Base-by-base conservation (phyloP, 23 red algal species). In the Gracilaria gracilis region DNA sequence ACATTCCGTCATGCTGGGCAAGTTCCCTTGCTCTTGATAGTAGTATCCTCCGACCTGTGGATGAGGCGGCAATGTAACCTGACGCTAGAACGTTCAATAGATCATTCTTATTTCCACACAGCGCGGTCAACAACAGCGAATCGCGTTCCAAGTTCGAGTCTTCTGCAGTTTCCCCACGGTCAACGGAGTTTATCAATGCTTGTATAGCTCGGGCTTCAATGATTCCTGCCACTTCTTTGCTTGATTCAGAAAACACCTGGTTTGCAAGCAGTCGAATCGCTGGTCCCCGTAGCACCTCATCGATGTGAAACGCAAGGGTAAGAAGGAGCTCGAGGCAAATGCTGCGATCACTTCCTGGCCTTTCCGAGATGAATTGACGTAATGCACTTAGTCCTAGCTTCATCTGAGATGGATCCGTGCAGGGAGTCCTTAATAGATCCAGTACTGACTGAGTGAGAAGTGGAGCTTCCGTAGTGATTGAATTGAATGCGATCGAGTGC, bases 221-320 rank as follows among this genome's bases (percentile, higher is more conserved):
- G 36, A 59, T 34, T 59, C 82, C 51, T 0, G 75, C 24, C 77
- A 95, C 69, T 50, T 87, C 82, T 34, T 64, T 46, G 35, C 66
- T 79, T 29, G 35, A 54, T 49, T 84, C 89, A 28, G 75, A 40
- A 73, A 91, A 95, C 5, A 95, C 51, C 29, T 78, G 80, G 47
- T 88, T 88, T 57, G 71, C 82, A 28, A 95, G 47, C 12, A 95
- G 57, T 62, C 93, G 84, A 84, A 95, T 95, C 11, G 93, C 65
- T 42, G 93, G 93, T 24, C 83, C 93, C 24, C 85, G 64, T 38
- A 95, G 49, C 9, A 83, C 77, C 32, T 83, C 93, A 74, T 95
- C 93, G 12, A 58, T 62, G 75, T 89, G 57, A 73, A 70, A 54
- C 29, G 84, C 55, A 48, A 91, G 73, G 21, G 54, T 59, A 62